Base-by-base conservation (phyloP, 495 filamentous ascomycete genomes). In the Aspergillus saccharolyticus region DNA sequence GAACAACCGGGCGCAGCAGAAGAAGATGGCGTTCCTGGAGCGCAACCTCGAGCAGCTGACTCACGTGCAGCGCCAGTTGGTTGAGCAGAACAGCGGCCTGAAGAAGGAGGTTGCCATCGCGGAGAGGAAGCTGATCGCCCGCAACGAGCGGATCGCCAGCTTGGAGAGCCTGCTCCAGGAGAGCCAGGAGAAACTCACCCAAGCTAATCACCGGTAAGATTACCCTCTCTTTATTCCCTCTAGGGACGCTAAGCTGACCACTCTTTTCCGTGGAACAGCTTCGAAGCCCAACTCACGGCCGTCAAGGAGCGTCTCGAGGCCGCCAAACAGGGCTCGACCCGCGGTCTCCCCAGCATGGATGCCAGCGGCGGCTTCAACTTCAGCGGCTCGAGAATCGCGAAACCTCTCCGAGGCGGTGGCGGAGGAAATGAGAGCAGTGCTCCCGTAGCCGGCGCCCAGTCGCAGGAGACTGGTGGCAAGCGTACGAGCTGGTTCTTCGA, bases 91-190 rank as follows among this genome's bases (percentile, higher is more conserved):
- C 72, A 87, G 88, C 62, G 87, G 85, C 54, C 76, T 98, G 59
- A 98, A 98, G 83, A 98, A 98, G 77, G 94, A 98, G 73, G 94
- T 98, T 50, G 94, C 94, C 30, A 97, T 98, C 67, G 95, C 94
- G 3, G 94, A 97, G 77, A 84, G 95, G 59, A 98, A 98, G 71
- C 82, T 98, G 47, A 92, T 95, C 68, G 94, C 94, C 15, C 79
- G 94, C 56, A 97, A 97, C 69, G 94, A 98, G 78, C 89, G 94
- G 52, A 98, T 98, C 66, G 85, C 91, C 66, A 91, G 87, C 67
- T 75, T 98, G 42, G 94, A 98, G 77, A 83, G 77, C 65, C 78
- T 98, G 71, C 84, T 98, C 61, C 92, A 95, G 73, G 94, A 98
- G 68, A 94, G 89, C 65, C 94, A 97, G 75, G 94, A 97, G 74